Base-by-base conservation (phyloP, 1,284 basidiomycete species). In the Leccinum fallax region DNA sequence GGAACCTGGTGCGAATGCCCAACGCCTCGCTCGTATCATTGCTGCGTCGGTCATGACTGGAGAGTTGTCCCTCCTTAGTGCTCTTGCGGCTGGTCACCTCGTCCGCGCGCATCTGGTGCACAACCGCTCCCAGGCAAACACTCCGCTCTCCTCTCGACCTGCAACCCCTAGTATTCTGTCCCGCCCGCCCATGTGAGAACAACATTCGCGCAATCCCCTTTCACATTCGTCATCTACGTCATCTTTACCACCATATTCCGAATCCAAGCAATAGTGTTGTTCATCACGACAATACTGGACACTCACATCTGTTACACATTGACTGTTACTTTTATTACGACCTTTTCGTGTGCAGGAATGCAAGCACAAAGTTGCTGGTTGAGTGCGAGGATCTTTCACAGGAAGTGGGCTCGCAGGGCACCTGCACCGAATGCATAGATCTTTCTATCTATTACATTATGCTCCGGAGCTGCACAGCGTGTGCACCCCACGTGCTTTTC, bases 1-100 rank as follows among this genome's bases (percentile, higher is more conserved):
- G 3, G 80, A 84, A 11, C 95, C 95, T 0, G 95, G 95, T 2
- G 82, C 87, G 72, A 97, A 98, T 75, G 90, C 95, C 0, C 92
- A 93, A 66, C 85, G 84, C 57, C 86, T 98, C 57, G 95, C 95
- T 1, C 85, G 94, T 40, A 85, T 97, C 70, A 92, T 98, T 68
- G 90, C 89, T 55, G 87, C 93, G 0, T 85, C 93, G 1, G 95
- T 97, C 70, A 96, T 98, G 94, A 95, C 95, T 3, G 95, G 95
- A 52, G 95, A 98, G 76, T 80, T 97, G 55, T 93, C 90, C 24
- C 83, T 98, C 66, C 85, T 98, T 75, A 88, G 88, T 65, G 95
- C 95, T 1, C 84, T 98, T 26, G 95, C 95, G 0, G 95, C 94
- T 0, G 95, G 95, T 2, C 94, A 96, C 72, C 83, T 97, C 63